These are phyloP conservation scores for Alectoria sarmentosa DNA, from an alignment of 495 filamentous ascomycete species.

Conservation along the genomic window DNA sequence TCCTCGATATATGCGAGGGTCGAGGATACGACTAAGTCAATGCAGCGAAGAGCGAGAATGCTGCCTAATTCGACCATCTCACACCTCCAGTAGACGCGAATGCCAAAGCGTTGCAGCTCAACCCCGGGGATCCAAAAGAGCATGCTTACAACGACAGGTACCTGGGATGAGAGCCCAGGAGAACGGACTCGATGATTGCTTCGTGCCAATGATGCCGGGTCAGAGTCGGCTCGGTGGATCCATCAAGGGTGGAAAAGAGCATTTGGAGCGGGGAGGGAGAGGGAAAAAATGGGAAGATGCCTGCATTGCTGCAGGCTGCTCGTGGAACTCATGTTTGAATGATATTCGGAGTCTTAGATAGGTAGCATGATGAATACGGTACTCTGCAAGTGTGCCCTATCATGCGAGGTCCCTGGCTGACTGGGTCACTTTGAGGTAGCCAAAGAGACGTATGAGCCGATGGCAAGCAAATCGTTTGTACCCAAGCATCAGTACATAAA, in stretches of 20 bases:
- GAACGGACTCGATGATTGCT: background rate
- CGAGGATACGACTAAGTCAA: no score
- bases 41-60: no score
- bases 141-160: no score
- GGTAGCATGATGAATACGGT: background rate
- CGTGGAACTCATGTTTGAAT: background rate
- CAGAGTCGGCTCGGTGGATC: background rate
- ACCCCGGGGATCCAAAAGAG: no score
- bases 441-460: background rate
- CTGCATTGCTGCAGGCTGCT: background rate
- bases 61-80: no score
- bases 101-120: no score
- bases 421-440: background rate
- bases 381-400: no score
- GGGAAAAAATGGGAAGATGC: background rate
- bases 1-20: no score
- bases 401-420: background rate
- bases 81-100: no score
- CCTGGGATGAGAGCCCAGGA: no score
- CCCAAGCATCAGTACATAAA: background rate
- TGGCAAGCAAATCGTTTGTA: background rate
- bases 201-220: background rate
- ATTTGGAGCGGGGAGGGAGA: background rate
- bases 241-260: background rate
- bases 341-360: background rate